Base-by-base conservation (phyloP, 129 eudicot genomes). In the Heracleum sosnowskyi region DNA sequence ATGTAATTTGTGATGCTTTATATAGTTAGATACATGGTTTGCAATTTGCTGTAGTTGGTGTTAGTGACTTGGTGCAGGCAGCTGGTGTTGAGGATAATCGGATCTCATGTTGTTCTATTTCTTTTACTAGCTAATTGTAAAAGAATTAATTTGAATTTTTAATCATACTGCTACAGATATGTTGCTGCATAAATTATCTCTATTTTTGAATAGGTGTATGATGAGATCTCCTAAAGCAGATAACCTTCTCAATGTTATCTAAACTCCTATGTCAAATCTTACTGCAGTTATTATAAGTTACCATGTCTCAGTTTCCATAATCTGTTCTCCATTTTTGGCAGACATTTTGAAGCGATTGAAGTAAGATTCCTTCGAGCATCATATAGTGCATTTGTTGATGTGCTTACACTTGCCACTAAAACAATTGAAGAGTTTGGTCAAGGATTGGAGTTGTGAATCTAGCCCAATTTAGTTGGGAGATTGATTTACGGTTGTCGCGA, bases 301-400 rank as follows among this genome's bases (percentile, higher is more conserved):
- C 53, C 51, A 41, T 39, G 35, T n/a, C 49, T 40, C 53, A 72
- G 49, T 72, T 72, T 72, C 51, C 33, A 72, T 72, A 24, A 24
- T n/a, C 13, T 72, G 46, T 39, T 40, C 49, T 69, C 24, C 4
- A 15, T 64, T 4, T 49, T 75, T 78, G 81, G 31, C 83, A 93
- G 96, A 83, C 91, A 83, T 83, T 90, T 93, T 76, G 96, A 93
- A 81, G 98, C 98, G 3, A 55, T 84, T 76, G 97, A 92, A 80
- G 96, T 96, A 2, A 93, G 98, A 83, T 93, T 93, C 85, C 98
- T 89, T 42, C 93, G 93, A 68, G 97, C 96, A 81, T 92, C 96
- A 63, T 92, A 76, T 77, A 92, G 96, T 33, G 96, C 98, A 31
- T 93, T 87, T 60, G 81, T 93, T 31, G 98, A 93, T 53, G 93